Evolutionary conservation across 169 alveolate genomes (phyloP), one percentile per base, ranked within the genome.

Genomic region (Babesia sp.): DNA sequence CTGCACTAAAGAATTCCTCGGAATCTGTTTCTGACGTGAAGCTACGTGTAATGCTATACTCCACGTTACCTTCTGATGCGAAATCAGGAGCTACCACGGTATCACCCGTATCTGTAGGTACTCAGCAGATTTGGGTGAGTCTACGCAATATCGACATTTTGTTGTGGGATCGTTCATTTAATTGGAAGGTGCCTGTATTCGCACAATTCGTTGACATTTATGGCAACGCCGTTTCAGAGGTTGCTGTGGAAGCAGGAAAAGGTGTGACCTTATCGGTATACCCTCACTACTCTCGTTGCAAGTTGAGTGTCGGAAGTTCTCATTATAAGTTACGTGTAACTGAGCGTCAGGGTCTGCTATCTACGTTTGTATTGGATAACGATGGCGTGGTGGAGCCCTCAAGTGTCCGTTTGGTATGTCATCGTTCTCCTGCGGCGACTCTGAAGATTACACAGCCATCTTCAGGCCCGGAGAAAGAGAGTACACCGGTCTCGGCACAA

Each of bases 181-280:
- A 69, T 33, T 69, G 79, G 79, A 29, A 39, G 56, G 8, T 57
- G 33, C 79, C 79, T 12, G 36, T 56, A 58, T 39, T 69, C 26
- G 70, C 58, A 8, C 36, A 69, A 18, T 69, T 69, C 28, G 79
- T 54, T 22, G 71, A 69, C 28, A 9, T 39, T 20, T 22, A 2
- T n/a, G 79, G 79, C n/a, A 41, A 16, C 11, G 54, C 57, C 11
- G 5, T 53, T 7, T n/a, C 9, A 12, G 70, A 69, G 22, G 56
- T 55, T n/a, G 14, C 53, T 5, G 61, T 56, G 1, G 79, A 69
- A 44, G 39, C 79, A 9, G 61, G 61, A 4, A 54, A 56, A 22
- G 41, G 53, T 0, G 44, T 41, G 42, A n/a, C 60, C 11, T 37
- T 69, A n/a, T 53, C 56, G 22, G 79, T 69, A 0, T 69, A 69